Conservation (phyloP, 164 flowering plant genomes). For the Taxillus chinensis region DNA sequence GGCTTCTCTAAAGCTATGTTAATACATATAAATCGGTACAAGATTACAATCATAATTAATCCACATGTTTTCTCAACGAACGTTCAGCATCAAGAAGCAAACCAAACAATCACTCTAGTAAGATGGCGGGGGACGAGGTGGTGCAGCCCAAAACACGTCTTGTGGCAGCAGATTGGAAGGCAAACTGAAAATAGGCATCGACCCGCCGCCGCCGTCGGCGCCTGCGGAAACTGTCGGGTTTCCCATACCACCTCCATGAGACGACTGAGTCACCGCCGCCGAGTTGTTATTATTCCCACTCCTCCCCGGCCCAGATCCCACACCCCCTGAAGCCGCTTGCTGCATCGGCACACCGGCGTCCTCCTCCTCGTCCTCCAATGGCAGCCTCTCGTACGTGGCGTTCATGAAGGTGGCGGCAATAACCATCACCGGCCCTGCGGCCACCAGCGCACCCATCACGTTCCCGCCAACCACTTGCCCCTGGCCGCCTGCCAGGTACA, state of each 20-base stretch:
- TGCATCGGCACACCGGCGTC: conserved; percentile 15
- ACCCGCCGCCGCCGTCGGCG: conserved; percentile 5
- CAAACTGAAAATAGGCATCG: conserved; percentile 30
- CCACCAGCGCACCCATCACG: conserved; percentile 63
- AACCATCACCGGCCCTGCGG: conserved; percentile 84
- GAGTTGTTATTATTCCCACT: background rate
- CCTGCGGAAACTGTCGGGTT: background rate
- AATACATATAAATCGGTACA: too few relatives aligned
- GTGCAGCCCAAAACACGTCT: conserved; percentile 49
- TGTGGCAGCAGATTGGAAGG: conserved; percentile 43
- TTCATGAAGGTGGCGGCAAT: conserved; percentile 76
- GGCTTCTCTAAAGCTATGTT: too few relatives aligned
- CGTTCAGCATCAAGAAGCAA: background rate
- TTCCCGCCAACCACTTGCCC: conserved; percentile 89
- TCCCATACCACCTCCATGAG: background rate
- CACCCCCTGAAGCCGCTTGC: conserved; percentile 10
- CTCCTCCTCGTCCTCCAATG: conserved; percentile 40
- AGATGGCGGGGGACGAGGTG: conserved; percentile 37
- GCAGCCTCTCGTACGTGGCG: conserved; percentile 71
- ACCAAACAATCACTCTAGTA: conserved; percentile 7
- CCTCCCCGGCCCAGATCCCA: background rate
- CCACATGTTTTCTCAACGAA: too few relatives aligned
- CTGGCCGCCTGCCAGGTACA: conserved; percentile 77
- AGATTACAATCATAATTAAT: too few relatives aligned
- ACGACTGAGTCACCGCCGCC: background rate